Evolutionary conservation across 805 yeast genomes (phyloP).

Genomic region (Cyberlindnera xylosilytica): DNA sequence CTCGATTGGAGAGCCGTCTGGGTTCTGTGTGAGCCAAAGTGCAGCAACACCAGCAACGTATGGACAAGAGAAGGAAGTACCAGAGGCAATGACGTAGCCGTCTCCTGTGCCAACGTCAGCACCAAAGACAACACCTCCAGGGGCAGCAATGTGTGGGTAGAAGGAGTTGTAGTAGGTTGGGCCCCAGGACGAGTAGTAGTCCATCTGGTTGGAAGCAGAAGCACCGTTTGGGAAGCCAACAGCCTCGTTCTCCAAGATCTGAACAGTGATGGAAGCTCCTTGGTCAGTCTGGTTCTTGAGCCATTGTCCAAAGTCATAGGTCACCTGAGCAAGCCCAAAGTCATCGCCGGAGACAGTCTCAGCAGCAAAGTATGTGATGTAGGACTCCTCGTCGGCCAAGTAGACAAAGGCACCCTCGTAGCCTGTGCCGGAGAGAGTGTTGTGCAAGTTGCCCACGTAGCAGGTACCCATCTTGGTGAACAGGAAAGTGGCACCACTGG

Average conservation of each 20-base stretch:
- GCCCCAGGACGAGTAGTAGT: conserved; percentile 18
- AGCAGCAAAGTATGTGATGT: background rate
- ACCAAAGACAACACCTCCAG: conserved; percentile 21
- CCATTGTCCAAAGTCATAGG: conserved; percentile 15
- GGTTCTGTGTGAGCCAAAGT: conserved; percentile 6
- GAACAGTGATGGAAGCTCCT: conserved; percentile 10
- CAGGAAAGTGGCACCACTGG: conserved; percentile 1
- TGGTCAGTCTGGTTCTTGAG: conserved; percentile 1
- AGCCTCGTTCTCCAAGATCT: background rate
- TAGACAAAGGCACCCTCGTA: conserved; percentile 3
- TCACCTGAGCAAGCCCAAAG: conserved; percentile 3
- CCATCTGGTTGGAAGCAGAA: conserved; percentile 13
- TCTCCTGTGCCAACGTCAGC: conserved; percentile 5
- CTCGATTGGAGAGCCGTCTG: conserved; percentile 6
- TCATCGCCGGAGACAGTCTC: background rate
- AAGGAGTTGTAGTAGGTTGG: conserved; percentile 18
- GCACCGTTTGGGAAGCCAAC: conserved; percentile 1
- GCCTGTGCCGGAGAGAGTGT: background rate
- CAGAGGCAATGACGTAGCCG: conserved; percentile 9
- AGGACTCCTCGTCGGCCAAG: background rate
- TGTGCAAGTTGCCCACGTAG: conserved; percentile 1
- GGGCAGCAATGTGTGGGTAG: conserved; percentile 17
- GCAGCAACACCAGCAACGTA: conserved; percentile 20
- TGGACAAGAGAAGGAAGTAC: conserved; percentile 19
- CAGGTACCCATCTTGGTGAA: conserved; percentile 6